Conservation (phyloP, 2,329 filamentous ascomycete species). For the Paraphaeosphaeria minitans region DNA sequence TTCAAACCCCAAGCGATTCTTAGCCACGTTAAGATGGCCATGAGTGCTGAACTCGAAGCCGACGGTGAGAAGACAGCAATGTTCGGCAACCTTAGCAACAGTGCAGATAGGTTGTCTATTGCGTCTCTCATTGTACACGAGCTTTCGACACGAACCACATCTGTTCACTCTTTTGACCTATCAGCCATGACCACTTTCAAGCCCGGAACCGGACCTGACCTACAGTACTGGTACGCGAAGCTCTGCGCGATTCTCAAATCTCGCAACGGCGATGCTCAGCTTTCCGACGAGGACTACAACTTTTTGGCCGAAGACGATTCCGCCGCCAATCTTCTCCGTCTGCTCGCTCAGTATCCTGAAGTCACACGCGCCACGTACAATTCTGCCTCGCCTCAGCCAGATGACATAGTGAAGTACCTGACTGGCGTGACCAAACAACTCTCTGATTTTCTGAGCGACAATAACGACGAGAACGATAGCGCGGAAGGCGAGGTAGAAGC, state of each 20-base stretch:
- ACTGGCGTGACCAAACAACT: conserved; percentile 33
- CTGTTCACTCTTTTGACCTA: conserved; percentile 34
- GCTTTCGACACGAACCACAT: conserved; percentile 27
- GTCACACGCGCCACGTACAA: conserved; percentile 31
- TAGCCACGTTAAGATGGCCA: conserved; percentile 43
- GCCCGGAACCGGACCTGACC: conserved; percentile 32
- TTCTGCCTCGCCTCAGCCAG: conserved; percentile 30
- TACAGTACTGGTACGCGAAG: conserved; percentile 40
- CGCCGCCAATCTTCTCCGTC: conserved; percentile 30
- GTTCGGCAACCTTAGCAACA: conserved; percentile 22
- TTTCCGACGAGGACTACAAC: conserved; percentile 31
- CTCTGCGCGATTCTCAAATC: conserved; percentile 24
- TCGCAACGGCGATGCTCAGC: conserved; percentile 13
- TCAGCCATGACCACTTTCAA: conserved; percentile 34
- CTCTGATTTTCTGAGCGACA: conserved; percentile 24
- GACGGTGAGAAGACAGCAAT: conserved; percentile 26
- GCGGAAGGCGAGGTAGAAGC: neutral
- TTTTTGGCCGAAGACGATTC: conserved; percentile 30
- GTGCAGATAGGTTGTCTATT: conserved; percentile 22
- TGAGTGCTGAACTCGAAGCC: conserved; percentile 19
- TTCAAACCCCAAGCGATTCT: conserved; percentile 71
- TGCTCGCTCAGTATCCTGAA: conserved; percentile 40
- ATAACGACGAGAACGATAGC: conserved; percentile 20
- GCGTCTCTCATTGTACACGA: conserved; percentile 37
- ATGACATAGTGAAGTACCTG: conserved; percentile 36